A percentile compares a stretch with the other conserved stretches of the same genome.
Evolutionary conservation across 2,329 filamentous ascomycete genomes (phyloP).

Genomic region (Nothophoma quercina): DNA sequence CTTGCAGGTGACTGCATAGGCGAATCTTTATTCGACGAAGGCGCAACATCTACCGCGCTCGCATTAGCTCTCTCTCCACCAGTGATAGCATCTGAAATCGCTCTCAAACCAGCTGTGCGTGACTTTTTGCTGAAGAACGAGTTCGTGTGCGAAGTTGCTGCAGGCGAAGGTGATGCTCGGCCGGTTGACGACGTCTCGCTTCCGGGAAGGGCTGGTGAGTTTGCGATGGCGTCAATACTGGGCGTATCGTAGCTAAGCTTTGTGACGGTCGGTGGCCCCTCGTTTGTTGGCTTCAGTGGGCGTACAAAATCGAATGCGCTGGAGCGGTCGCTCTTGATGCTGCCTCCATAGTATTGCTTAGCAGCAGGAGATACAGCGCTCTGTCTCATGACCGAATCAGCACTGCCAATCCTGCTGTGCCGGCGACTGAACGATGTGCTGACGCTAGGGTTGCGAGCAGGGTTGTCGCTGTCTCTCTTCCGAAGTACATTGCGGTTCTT

Average conservation of each 20-base stretch:
- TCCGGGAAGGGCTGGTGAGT: slow-evolving; percentile 49
- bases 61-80: slow-evolving; percentile 61
- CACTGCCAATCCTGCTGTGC: slow-evolving; percentile 80
- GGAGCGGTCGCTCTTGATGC: slow-evolving; percentile 44
- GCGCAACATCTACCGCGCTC: slow-evolving; percentile 49
- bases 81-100: slow-evolving; percentile 78
- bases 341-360: slow-evolving; percentile 73
- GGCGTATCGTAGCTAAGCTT: slow-evolving; percentile 62
- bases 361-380: slow-evolving; percentile 62
- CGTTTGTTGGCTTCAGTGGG: slow-evolving; percentile 50
- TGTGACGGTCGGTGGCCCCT: slow-evolving; percentile 63
- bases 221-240: slow-evolving; percentile 56
- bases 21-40: slow-evolving; percentile 60
- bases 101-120: slow-evolving; percentile 74
- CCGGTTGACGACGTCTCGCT: slow-evolving; percentile 60
- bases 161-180: slow-evolving; percentile 55
- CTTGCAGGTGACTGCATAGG: slow-evolving; percentile 70
- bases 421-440: slow-evolving; percentile 68
- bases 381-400: slow-evolving; percentile 74
- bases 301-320: slow-evolving; percentile 59
- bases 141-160: slow-evolving; percentile 38
- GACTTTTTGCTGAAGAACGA: slow-evolving; percentile 51
- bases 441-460: slow-evolving; percentile 79
- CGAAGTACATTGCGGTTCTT: slow-evolving; percentile 73
- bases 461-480: slow-evolving; percentile 72